Percentiles rank a stretch among this genome's conserved stretches.
Conservation (phyloP, 768 basidiomycete genomes). For the Lactarius quietus region DNA sequence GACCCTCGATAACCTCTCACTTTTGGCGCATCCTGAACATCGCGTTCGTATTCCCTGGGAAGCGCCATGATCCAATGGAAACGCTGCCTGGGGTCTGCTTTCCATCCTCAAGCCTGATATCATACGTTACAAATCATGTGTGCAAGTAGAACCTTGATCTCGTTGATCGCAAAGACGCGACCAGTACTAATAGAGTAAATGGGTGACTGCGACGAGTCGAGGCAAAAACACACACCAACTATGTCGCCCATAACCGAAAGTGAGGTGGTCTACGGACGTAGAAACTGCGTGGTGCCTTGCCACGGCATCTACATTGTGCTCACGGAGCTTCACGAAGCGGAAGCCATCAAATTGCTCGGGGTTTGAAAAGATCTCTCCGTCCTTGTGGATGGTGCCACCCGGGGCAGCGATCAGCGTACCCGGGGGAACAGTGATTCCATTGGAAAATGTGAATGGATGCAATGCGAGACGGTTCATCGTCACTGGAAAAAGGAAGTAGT, state of each 20-base stretch:
- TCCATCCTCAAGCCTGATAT: constrained; percentile 27
- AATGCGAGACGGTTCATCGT: constrained; percentile 31
- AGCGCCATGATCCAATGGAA: not conserved
- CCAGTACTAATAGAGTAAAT: no score
- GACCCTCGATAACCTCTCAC: not conserved
- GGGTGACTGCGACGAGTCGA: no score
- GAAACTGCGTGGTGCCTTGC: constrained; percentile 30
- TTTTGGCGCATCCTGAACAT: constrained; percentile 27
- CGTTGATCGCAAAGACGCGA: constrained; percentile 27
- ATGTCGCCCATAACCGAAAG: constrained; percentile 32
- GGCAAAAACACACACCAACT: constrained; percentile 29
- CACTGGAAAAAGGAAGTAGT: constrained; percentile 23
- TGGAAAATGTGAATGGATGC: constrained; percentile 35
- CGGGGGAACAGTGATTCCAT: constrained; percentile 33
- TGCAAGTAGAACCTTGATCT: constrained; percentile 29
- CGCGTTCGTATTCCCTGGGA: constrained; percentile 20
- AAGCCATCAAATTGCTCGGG: constrained; percentile 41
- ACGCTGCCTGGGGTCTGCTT: constrained; percentile 6
- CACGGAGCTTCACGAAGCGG: constrained; percentile 42
- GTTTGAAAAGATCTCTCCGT: constrained; percentile 28
- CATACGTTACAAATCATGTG: constrained; percentile 28
- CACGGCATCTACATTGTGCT: constrained; percentile 32
- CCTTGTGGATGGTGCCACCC: constrained; percentile 25
- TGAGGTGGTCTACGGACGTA: constrained; percentile 28
- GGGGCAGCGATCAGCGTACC: constrained; percentile 28